phyloP scores from a whole-genome alignment of 2,329 filamentous ascomycete species.

The Exserohilum turcica region DNA sequence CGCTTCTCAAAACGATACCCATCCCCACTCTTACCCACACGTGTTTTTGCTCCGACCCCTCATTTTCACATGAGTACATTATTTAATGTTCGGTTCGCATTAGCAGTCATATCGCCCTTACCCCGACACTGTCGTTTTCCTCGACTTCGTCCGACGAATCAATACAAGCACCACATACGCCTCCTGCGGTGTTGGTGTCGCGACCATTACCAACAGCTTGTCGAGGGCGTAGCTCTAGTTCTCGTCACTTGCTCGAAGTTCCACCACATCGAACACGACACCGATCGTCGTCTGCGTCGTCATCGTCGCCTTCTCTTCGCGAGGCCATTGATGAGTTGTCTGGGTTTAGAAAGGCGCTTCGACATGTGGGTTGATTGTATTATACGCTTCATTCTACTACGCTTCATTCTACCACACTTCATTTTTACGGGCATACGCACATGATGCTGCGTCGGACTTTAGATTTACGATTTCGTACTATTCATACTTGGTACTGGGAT shows the following conservation, averaged over 20 bases:
- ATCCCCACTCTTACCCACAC: constrained; percentile 7
- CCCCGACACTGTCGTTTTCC: constrained; percentile 16
- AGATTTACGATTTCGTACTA: neutral
- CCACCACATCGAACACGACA: constrained; percentile 2
- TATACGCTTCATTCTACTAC: neutral
- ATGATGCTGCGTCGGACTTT: neutral
- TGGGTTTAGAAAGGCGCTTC: constrained; percentile 15
- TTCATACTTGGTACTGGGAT: neutral
- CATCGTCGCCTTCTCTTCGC: neutral
- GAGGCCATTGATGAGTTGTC: constrained; percentile 14
- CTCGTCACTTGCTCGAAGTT: constrained; percentile 7
- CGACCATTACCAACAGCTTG: neutral
- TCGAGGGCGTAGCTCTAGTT: constrained; percentile 12
- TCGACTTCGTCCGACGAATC: constrained; percentile 17
- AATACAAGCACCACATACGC: constrained; percentile 8
- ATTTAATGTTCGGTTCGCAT: constrained; percentile 26
- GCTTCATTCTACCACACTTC: neutral
- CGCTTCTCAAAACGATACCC: neutral
- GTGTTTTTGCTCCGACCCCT: neutral
- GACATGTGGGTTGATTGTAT: constrained; percentile 9
- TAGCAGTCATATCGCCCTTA: constrained; percentile 11
- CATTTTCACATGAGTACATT: constrained; percentile 7
- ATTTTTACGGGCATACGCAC: no score
- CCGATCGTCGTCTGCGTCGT: constrained; percentile 12
- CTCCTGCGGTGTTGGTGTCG: neutral